Percentiles rank a stretch among this genome's conserved stretches.
Evolutionary conservation across 495 filamentous ascomycete species (phyloP).

Genomic region (Rostrohypoxylon terebratum): DNA sequence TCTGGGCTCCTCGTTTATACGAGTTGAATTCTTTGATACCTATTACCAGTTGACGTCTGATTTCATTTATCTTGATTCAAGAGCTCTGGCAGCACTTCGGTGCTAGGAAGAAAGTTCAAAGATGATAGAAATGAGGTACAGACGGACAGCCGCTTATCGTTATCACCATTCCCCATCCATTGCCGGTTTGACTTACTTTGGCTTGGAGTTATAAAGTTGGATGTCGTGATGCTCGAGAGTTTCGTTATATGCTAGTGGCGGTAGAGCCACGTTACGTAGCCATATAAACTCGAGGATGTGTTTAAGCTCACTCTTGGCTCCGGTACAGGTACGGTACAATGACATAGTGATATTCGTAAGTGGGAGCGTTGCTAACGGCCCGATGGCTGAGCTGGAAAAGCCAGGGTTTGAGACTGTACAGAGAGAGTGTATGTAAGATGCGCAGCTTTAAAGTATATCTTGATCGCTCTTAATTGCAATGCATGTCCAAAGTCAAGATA

Average conservation of each 20-base stretch:
- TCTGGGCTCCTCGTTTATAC: neutral
- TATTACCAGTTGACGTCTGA: no score
- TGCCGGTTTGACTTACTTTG: neutral
- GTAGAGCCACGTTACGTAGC: neutral
- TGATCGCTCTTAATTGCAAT: no score
- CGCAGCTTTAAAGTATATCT: no score
- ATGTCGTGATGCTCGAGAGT: constrained; percentile 6
- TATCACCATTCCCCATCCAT: neutral
- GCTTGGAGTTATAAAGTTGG: neutral
- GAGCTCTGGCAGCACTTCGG: no score
- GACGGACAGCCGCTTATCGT: neutral
- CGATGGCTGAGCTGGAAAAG: neutral
- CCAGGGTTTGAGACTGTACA: neutral
- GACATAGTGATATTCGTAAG: neutral
- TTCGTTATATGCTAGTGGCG: neutral
- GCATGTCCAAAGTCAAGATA: neutral
- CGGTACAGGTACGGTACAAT: no score
- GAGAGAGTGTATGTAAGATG: neutral
- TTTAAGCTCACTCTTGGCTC: constrained; percentile 1
- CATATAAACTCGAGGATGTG: constrained; percentile 14
- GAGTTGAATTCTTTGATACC: neutral
- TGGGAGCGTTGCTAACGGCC: neutral
- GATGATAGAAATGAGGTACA: no score
- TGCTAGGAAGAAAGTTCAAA: no score
- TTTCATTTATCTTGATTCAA: no score